Conservation (phyloP, 306 rosid genomes). For the Cucurbita moschata region DNA sequence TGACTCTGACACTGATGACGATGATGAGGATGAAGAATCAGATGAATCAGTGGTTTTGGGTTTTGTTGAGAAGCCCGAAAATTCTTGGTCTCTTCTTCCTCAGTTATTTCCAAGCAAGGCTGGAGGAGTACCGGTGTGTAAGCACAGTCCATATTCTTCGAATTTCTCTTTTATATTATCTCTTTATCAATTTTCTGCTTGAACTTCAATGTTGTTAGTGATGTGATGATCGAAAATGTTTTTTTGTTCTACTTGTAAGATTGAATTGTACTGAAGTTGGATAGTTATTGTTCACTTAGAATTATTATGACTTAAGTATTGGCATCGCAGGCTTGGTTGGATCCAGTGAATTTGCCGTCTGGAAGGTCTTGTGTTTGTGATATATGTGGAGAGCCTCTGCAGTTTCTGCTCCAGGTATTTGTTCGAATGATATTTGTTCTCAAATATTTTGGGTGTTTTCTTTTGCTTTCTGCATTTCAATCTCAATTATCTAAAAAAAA, state of each 20-base stretch:
- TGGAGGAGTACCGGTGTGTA: constrained; percentile 70
- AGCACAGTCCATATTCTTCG: neutral
- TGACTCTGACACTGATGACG: constrained; percentile 8
- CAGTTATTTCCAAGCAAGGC: constrained; percentile 80
- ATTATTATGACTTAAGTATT: neutral
- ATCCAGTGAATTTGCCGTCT: constrained; percentile 57
- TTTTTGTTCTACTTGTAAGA: neutral
- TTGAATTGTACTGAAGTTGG: neutral
- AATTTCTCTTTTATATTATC: neutral
- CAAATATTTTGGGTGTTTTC: neutral
- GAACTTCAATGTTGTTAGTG: neutral
- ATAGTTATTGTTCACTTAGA: no score
- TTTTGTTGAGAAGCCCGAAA: constrained; percentile 43
- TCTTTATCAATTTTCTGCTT: neutral
- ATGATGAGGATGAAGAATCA: constrained; percentile 27
- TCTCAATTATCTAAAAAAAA: neutral
- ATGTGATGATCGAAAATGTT: neutral
- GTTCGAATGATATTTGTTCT: neutral
- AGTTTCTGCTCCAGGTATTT: constrained; percentile 69
- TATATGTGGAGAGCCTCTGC: constrained; percentile 59
- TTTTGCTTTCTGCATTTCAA: neutral
- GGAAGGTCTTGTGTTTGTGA: constrained; percentile 54
- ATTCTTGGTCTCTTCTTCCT: constrained; percentile 32
- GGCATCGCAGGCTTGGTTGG: constrained; percentile 68
- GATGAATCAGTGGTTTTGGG: constrained; percentile 40